These are phyloP conservation scores for Alternaria solani DNA, from an alignment of 2,329 filamentous ascomycete species.

Conservation along the genomic window DNA sequence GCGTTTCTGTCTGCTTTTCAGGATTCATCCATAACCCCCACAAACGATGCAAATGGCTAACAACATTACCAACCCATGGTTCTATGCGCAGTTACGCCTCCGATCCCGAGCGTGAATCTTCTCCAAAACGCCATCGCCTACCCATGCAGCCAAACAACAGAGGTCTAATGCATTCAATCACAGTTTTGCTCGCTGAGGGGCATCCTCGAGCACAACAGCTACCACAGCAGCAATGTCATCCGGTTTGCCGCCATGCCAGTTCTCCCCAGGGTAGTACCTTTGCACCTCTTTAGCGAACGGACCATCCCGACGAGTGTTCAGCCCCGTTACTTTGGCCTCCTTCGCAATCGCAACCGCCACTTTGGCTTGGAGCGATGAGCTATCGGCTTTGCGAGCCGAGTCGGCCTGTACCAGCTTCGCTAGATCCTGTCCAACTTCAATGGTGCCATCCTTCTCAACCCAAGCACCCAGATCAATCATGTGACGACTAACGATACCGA, in stretches of 20 bases:
- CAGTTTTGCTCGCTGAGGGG: conserved; percentile 21
- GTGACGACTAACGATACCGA: conserved; percentile 77
- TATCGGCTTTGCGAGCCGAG: conserved; percentile 51
- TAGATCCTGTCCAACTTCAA: conserved; percentile 68
- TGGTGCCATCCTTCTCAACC: conserved; percentile 61
- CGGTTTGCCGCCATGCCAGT: conserved; percentile 90
- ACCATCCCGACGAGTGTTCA: conserved; percentile 82
- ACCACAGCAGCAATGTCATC: conserved; percentile 94
- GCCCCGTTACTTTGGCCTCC: conserved; percentile 84
- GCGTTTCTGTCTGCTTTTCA: background rate
- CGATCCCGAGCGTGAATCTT: conserved; percentile 13
- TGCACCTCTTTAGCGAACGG: conserved; percentile 96
- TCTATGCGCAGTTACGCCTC: conserved; percentile 22
- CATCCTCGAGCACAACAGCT: conserved; percentile 54
- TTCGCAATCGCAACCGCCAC: conserved; percentile 81
- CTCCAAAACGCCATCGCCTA: conserved; percentile 38
- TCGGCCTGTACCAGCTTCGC: conserved; percentile 61
- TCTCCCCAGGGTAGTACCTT: conserved; percentile 83
- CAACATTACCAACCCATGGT: conserved; percentile 9
- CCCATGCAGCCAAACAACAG: conserved; percentile 33
- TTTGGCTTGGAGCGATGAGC: conserved; percentile 74
- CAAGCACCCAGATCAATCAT: conserved; percentile 82
- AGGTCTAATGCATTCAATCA: conserved; percentile 28
- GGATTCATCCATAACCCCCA: conserved; percentile 1
- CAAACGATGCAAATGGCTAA: conserved; percentile 5